These are phyloP conservation scores for Populus alba DNA, from an alignment of 345 rosid species.

Conservation along the genomic window DNA sequence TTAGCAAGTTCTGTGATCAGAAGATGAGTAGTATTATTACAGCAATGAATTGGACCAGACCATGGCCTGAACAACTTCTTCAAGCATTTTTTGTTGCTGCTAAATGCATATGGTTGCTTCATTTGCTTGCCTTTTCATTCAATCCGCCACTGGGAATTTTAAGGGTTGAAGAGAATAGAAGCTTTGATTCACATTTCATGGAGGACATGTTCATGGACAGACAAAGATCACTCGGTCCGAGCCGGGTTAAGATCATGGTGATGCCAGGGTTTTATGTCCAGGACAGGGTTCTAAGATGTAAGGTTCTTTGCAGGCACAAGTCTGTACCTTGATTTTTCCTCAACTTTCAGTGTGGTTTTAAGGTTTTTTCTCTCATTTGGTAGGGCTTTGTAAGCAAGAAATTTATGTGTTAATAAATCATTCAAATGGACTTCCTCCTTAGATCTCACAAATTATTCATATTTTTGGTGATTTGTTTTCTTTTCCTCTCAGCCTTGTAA, in stretches of 20 bases:
- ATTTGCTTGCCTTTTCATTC: constrained; percentile 92
- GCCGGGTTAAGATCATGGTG: constrained; percentile 80
- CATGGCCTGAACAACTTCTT: constrained; percentile 90
- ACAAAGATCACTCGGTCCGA: constrained; percentile 45
- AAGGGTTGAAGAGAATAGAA: constrained; percentile 76
- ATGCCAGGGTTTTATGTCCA: constrained; percentile 91
- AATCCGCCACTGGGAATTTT: constrained; percentile 64
- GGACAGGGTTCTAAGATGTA: constrained; percentile 76
- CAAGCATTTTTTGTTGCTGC: constrained; percentile 88
- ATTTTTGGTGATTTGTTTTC: background rate
- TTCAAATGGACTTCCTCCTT: background rate
- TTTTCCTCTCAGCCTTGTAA: background rate
- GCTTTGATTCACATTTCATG: constrained; percentile 72
- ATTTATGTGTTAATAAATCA: background rate
- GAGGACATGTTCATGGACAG: constrained; percentile 75
- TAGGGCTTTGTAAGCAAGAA: background rate
- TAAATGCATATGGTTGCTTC: constrained; percentile 92
- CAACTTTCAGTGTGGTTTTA: background rate
- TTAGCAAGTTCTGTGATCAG: constrained; percentile 94
- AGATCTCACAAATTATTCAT: background rate
- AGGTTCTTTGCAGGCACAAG: constrained; percentile 85
- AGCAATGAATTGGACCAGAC: constrained; percentile 71
- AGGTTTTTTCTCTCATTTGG: background rate
- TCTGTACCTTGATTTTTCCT: constrained; percentile 28
- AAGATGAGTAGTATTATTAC: constrained; percentile 87